Evolutionary conservation across 441 rosid genomes (phyloP).

Genomic region (Populus hybrid): DNA sequence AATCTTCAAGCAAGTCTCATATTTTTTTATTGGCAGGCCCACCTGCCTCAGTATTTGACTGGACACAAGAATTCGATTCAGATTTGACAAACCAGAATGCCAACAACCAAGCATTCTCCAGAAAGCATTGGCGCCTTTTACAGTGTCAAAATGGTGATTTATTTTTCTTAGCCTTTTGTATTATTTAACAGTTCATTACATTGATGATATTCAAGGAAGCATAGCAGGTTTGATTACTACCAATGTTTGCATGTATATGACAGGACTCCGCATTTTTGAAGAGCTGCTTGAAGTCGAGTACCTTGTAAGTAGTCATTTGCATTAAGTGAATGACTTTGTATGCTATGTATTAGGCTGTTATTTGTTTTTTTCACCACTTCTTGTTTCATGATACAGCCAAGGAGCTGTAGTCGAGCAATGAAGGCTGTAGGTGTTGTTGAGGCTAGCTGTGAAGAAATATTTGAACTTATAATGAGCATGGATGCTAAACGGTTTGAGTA

Average conservation of each 20-base stretch:
- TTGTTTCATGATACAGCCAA: constrained; percentile 64
- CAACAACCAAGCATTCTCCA: constrained; percentile 89
- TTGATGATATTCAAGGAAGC: constrained; percentile 1
- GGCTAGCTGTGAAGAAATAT: constrained; percentile 97
- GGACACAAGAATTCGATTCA: constrained; percentile 86
- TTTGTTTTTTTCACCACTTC: constrained; percentile 23
- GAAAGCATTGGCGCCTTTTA: constrained; percentile 98
- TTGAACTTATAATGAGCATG: constrained; percentile 99
- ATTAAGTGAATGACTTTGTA: constrained; percentile 14
- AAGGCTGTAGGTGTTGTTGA: constrained; percentile 99
- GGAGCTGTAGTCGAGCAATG: constrained; percentile 99
- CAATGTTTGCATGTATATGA: constrained; percentile 22
- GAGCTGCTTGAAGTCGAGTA: constrained; percentile 99
- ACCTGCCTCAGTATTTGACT: constrained; percentile 81
- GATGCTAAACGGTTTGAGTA: constrained; percentile 99
- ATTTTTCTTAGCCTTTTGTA: constrained; percentile 10
- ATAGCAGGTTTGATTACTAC: neutral
- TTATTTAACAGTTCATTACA: constrained; percentile 14
- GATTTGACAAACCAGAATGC: constrained; percentile 75
- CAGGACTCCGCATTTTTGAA: constrained; percentile 99
- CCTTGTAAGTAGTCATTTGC: constrained; percentile 59
- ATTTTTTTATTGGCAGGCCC: constrained; percentile 57
- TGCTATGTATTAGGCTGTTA: constrained; percentile 20
- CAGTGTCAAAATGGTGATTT: constrained; percentile 97
- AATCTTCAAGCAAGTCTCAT: constrained; percentile 27